Evolutionary conservation across 352 stramenopile genomes (phyloP).

Genomic region (Globisporangium yorkense): DNA sequence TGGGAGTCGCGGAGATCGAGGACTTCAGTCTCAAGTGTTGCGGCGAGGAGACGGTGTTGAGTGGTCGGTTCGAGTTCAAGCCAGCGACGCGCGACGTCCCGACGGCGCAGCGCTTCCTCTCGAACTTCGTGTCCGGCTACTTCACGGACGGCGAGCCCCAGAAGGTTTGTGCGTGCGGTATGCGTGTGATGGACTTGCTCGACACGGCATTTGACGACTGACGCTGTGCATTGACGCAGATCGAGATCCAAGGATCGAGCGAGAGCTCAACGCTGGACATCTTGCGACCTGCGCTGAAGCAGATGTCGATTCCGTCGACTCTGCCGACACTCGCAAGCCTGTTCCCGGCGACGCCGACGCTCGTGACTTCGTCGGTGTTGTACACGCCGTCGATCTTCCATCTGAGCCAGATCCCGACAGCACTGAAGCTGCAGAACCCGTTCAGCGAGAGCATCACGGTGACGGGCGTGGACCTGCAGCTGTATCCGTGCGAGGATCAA

Average conservation of each 20-base stretch:
- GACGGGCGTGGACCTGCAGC: conserved; percentile 48
- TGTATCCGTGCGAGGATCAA: conserved; percentile 77
- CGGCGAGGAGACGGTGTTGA: conserved; percentile 40
- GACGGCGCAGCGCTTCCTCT: conserved; percentile 55
- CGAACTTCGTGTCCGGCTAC: conserved; percentile 79
- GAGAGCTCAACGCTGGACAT: conserved; percentile 54
- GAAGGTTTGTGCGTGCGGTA: conserved; percentile 30
- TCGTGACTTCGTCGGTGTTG: conserved; percentile 71
- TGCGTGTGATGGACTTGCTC: not conserved
- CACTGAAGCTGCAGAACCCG: conserved; percentile 70
- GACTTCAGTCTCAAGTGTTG: conserved; percentile 72
- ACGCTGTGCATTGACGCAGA: conserved; percentile 23
- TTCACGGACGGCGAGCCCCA: conserved; percentile 63
- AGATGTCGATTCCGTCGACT: conserved; percentile 46
- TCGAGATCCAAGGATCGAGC: conserved; percentile 51
- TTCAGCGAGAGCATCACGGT: conserved; percentile 80
- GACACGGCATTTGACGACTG: not conserved
- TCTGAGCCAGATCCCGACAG: conserved; percentile 57
- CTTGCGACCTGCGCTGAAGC: conserved; percentile 50
- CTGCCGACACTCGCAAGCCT: conserved; percentile 54
- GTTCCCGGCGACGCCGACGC: conserved; percentile 60
- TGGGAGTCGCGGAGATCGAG: conserved; percentile 54
- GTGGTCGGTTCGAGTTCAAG: conserved; percentile 54
- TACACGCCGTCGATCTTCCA: conserved; percentile 75
- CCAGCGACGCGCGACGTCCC: conserved; percentile 24